These are phyloP conservation scores for Lactarius deliciosus DNA, from an alignment of 768 basidiomycete genomes.

Conservation along the genomic window DNA sequence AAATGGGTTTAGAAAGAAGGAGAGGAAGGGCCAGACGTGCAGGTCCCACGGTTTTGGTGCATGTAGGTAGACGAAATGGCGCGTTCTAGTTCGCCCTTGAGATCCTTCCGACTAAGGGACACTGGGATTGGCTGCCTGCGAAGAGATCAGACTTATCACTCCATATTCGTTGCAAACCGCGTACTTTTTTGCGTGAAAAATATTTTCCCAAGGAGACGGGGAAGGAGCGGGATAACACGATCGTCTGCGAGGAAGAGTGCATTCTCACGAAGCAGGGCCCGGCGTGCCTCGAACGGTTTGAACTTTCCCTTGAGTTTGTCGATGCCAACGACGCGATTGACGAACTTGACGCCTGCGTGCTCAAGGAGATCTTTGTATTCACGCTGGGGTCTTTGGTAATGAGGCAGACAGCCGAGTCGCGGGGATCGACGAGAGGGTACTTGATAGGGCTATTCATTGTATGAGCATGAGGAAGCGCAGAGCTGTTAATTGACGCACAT, in stretches of 20 bases:
- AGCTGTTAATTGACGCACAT: conserved; percentile 58
- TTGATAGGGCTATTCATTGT: conserved; percentile 58
- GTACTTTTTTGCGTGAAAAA: conserved; percentile 98
- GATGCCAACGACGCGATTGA: conserved; percentile 87
- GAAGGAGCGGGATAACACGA: conserved; percentile 81
- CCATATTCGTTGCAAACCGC: conserved; percentile 33
- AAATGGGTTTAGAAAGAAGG: conserved; percentile 5
- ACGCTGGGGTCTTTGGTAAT: conserved; percentile 93
- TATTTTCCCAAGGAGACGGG: conserved; percentile 80
- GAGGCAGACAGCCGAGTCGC: conserved; percentile 77
- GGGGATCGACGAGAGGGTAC: conserved; percentile 82
- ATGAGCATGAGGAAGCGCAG: background rate
- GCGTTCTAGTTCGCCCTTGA: conserved; percentile 89
- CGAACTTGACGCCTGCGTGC: conserved; percentile 77
- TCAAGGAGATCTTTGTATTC: conserved; percentile 94
- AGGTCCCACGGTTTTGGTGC: conserved; percentile 92
- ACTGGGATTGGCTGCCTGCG: conserved; percentile 93
- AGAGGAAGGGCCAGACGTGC: conserved; percentile 61
- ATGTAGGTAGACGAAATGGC: conserved; percentile 95
- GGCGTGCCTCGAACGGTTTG: conserved; percentile 77
- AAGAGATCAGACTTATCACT: conserved; percentile 13
- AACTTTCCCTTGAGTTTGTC: conserved; percentile 94
- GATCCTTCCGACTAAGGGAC: conserved; percentile 80
- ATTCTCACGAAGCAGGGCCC: conserved; percentile 83
- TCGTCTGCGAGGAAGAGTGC: conserved; percentile 94